Conservation (phyloP, 2,329 filamentous ascomycete species). For the Xylaria sp. region DNA sequence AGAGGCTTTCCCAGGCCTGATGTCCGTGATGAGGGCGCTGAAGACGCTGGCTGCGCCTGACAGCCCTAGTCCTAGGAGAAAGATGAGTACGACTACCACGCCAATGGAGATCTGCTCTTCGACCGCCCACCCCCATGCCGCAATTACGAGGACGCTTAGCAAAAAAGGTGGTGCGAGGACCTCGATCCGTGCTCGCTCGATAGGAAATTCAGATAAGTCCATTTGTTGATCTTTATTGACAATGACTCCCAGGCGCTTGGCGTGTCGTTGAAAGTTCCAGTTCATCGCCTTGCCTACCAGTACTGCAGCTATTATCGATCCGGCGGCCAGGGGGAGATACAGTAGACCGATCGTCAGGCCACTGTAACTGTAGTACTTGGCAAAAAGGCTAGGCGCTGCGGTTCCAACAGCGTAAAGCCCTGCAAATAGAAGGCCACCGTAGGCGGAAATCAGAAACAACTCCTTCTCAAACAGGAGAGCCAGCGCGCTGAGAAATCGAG, state of each 20-base stretch:
- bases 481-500: slow-evolving; percentile 53
- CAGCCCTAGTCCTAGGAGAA: slow-evolving; percentile 59
- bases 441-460: slow-evolving; percentile 55
- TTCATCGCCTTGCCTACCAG: slow-evolving; percentile 57
- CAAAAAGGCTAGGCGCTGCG: slow-evolving; percentile 56
- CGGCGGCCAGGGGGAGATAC: slow-evolving; percentile 58
- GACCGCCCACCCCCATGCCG: slow-evolving; percentile 65
- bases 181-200: slow-evolving; percentile 31
- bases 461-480: slow-evolving; percentile 63
- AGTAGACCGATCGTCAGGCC: slow-evolving; percentile 57
- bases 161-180: slow-evolving; percentile 49
- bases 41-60: slow-evolving; percentile 66
- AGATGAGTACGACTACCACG: slow-evolving; percentile 59
- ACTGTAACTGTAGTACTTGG: slow-evolving; percentile 54
- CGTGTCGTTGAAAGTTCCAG: slow-evolving; percentile 35
- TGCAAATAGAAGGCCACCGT: slow-evolving; percentile 59
- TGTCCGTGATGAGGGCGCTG: slow-evolving; percentile 64
- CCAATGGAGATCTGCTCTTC: slow-evolving; percentile 55
- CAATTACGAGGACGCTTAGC: slow-evolving; percentile 57
- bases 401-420: slow-evolving; percentile 60
- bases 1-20: slow-evolving; percentile 63
- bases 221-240: slow-evolving; percentile 26
- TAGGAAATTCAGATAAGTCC: slow-evolving; percentile 28
- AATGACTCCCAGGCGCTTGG: slow-evolving; percentile 21
- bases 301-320: slow-evolving; percentile 53